Base-by-base conservation (phyloP, 176 grass and related monocot species). In the Hyparrhenia diplandra region DNA sequence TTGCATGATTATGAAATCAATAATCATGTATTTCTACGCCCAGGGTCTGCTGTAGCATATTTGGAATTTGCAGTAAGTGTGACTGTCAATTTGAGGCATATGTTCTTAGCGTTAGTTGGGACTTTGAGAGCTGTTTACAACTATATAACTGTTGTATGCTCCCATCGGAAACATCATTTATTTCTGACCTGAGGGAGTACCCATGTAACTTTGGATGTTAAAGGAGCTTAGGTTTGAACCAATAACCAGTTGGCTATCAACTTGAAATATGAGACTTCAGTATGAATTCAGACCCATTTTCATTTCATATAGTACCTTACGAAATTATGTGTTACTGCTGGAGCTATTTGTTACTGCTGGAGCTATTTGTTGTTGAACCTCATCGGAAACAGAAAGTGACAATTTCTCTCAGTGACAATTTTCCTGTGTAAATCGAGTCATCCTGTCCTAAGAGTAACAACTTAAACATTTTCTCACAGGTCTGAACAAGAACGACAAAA, bases 401-500 rank as follows among this genome's bases (percentile, higher is more conserved):
- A n/a, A n/a, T n/a, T n/a, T n/a, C n/a, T n/a, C n/a, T n/a, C n/a
- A n/a, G n/a, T n/a, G n/a, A n/a, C 23, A 37, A 23, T 10, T 43
- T 20, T 63, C 10, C 2, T n/a, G n/a, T 61, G 11, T 11, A 24
- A 35, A 6, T 67, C 30, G 6, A 67, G 20, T 46, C 25, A 64
- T 72, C 24, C 82, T 51, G 18, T 42, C 23, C 20, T 6, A 30
- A 4, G 68, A 20, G 24, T 71, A 77, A 82, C 18, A 47, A 0
- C 10, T 82, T 47, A n/a, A 36, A 13, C 4, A 37, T 36, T 74
- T 78, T 34, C 37, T 21, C 0, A 3, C 87, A 97, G 94, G 91
- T 86, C 82, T 94, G 68, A 87, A 86, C 80, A 97, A 97, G 51
- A 90, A 69, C 42, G 91, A 94, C 35, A 97, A 85, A 46, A 97